Conservation (phyloP, 495 filamentous ascomycete species). For the Penicillium samsonianum region DNA sequence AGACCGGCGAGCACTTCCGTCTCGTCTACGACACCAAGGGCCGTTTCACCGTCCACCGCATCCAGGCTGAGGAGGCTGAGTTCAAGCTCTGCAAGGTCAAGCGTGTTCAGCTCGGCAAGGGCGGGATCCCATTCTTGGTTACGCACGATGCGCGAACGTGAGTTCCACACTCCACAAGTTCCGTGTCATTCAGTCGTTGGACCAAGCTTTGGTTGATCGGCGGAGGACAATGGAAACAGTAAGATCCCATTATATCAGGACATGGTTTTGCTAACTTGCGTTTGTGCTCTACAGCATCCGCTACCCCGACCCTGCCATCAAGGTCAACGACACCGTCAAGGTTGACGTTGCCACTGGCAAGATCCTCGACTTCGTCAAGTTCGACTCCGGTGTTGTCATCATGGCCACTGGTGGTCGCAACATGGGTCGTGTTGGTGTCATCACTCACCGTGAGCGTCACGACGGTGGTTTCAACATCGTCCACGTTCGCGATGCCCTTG, state of each 20-base stretch:
- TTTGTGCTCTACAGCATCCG: conserved; percentile 70
- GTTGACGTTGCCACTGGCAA: conserved; percentile 95
- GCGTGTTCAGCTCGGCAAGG: conserved; percentile 96
- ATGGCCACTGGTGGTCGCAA: conserved; percentile 99
- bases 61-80: conserved; percentile 94
- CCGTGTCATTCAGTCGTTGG: conserved; percentile 98
- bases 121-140: conserved; percentile 99
- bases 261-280: conserved; percentile 41
- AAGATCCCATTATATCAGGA: conserved; percentile 32
- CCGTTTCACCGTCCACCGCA: conserved; percentile 99
- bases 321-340: conserved; percentile 99
- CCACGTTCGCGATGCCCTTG: conserved; percentile 86
- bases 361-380: conserved; percentile 92
- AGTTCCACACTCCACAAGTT: conserved; percentile 68
- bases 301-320: conserved; percentile 96
- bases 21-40: conserved; percentile 99
- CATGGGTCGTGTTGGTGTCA: conserved; percentile 99
- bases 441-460: conserved; percentile 99
- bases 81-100: conserved; percentile 99
- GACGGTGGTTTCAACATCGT: conserved; percentile 99
- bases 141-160: conserved; percentile 99
- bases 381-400: conserved; percentile 95
- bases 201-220: conserved; percentile 92
- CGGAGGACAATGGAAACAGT: conserved; percentile 47
- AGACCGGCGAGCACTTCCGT: conserved; percentile 99